Evolutionary conservation across 2,329 filamentous ascomycete species (phyloP), one percentile per base, ranked within the genome.

Genomic region (Penicillium sp.): DNA sequence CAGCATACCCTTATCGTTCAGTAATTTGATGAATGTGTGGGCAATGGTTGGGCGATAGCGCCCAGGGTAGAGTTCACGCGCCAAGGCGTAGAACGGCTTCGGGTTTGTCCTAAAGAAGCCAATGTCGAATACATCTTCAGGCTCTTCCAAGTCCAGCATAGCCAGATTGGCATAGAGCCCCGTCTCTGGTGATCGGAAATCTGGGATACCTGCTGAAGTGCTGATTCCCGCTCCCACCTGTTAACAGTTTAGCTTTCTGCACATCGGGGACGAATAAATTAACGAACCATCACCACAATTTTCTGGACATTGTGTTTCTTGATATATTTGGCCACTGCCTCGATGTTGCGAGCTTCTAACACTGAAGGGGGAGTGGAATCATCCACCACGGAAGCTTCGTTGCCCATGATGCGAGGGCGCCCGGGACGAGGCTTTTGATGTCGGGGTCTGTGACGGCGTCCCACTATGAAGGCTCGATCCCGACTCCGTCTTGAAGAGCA

Each of bases 71-170:
- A 98, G 78, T 70, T 97, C 93, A 59, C 86, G 86, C 11, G 91
- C 91, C 28, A 98, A 79, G 1, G 87, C 81, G 69, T 97, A 98
- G 73, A 98, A 98, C 0, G 93, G 90, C 26, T 83, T 76, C 0
- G 93, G 93, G 55, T 95, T 86, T 35, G 83, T 64, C 51, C 85
- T 79, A 72, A 98, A 98, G 75, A 87, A 98, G 48, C 76, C 76
- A 54, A 98, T 91, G 63, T 95, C 89, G 69, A 98, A 97, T 36
- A 97, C 89, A 27, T 89, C 90, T 71, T 97, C 89, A 18, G 91
- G 85, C 60, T 91, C 85, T 0, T 90, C 90, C 0, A 98, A 78
- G 50, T 95, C 82, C 26, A 97, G 79, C 42, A 86, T 81, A 18
- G 86, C 86, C 24, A 98, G 82, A 63, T 97, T 97, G 60, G 88